These are phyloP conservation scores for Heterobasidion parviporum DNA, from an alignment of 1,284 basidiomycete genomes.

Conservation along the genomic window DNA sequence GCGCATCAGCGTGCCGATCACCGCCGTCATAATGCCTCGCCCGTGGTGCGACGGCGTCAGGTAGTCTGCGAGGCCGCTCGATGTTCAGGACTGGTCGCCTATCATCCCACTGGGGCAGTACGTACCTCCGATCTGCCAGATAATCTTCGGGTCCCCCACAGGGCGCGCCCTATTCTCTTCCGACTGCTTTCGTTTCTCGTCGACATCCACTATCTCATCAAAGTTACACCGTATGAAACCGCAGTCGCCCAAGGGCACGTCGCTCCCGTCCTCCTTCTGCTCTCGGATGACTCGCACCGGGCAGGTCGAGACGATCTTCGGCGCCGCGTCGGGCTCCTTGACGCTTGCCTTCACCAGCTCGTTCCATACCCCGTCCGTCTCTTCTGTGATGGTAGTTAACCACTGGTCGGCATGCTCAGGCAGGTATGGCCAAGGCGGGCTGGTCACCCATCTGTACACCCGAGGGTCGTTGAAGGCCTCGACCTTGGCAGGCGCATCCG, in stretches of 20 bases:
- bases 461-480: slow-evolving; percentile 40
- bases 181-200: slow-evolving; percentile 22
- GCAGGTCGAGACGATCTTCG: slow-evolving; percentile 26
- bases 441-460: slow-evolving; percentile 35
- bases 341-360: slow-evolving; percentile 23
- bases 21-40: slow-evolving; percentile 60
- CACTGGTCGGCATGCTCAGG: slow-evolving; percentile 30
- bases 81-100: background rate
- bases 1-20: slow-evolving; percentile 37
- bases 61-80: slow-evolving; percentile 30
- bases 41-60: slow-evolving; percentile 50
- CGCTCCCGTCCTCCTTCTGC: slow-evolving; percentile 37
- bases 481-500: slow-evolving; percentile 30
- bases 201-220: slow-evolving; percentile 24
- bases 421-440: slow-evolving; percentile 45
- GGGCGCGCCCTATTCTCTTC: slow-evolving; percentile 28
- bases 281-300: slow-evolving; percentile 40
- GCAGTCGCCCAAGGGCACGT: slow-evolving; percentile 38
- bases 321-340: slow-evolving; percentile 11
- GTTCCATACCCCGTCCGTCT: slow-evolving; percentile 25
- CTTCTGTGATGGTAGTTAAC: slow-evolving; percentile 16
- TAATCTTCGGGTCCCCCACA: slow-evolving; percentile 38
- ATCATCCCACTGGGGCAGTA: background rate
- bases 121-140: slow-evolving; percentile 47
- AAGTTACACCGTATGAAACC: slow-evolving; percentile 25